Conservation (phyloP, 257 asterid species). For the Fraxinus cuspidata region DNA sequence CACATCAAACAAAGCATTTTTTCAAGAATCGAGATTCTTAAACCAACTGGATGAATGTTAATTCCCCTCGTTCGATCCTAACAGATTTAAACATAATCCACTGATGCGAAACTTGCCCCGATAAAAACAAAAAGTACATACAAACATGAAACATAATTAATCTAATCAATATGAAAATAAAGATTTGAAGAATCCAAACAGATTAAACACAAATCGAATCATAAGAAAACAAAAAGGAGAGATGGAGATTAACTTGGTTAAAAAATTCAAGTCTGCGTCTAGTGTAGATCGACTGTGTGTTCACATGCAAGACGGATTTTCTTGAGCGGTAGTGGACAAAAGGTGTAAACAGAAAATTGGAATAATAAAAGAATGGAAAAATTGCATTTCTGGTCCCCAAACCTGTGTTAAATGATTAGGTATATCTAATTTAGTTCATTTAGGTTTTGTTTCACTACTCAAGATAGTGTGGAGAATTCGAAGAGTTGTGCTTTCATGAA, state of each 20-base stretch:
- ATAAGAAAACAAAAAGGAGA: background rate
- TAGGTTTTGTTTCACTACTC: no score
- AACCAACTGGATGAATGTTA: background rate
- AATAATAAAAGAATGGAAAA: no score
- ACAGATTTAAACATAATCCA: background rate
- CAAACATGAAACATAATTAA: background rate
- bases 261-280: background rate
- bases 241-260: background rate
- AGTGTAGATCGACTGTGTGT: background rate
- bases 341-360: no score
- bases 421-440: no score
- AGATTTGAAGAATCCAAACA: background rate
- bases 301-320: background rate
- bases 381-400: no score
- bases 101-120: background rate
- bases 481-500: no score
- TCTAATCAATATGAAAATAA: background rate
- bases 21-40: background rate
- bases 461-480: no score
- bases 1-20: background rate
- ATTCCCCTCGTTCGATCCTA: background rate
- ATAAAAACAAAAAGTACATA: background rate
- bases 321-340: background rate
- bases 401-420: no score
- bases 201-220: background rate